phyloP scores from a whole-genome alignment of 352 stramenopile species.

The Globisporangium cystogenes region DNA sequence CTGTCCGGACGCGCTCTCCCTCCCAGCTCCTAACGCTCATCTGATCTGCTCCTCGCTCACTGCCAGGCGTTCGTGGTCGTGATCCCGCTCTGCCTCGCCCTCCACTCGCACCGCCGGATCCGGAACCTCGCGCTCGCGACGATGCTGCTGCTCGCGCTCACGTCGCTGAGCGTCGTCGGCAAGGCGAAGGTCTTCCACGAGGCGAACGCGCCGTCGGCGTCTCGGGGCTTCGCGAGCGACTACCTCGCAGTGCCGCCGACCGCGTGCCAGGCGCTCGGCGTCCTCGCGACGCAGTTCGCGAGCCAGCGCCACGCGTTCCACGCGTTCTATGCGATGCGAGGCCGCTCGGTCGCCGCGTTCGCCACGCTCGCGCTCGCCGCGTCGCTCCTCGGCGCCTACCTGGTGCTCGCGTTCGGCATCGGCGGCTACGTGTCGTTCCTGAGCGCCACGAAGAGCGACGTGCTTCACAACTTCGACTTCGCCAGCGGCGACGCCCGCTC shows the following conservation, averaged over 20 bases:
- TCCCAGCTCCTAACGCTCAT: no score
- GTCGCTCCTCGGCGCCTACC: conserved; percentile 23
- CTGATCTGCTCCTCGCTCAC: no score
- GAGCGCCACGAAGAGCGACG: conserved; percentile 27
- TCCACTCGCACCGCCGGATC: conserved; percentile 26
- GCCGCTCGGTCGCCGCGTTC: conserved; percentile 32
- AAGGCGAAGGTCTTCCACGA: conserved; percentile 25
- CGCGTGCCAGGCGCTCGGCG: conserved; percentile 38
- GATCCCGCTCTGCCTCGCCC: conserved; percentile 32
- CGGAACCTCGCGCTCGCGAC: conserved; percentile 17
- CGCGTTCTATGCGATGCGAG: conserved; percentile 33
- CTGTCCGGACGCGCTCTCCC: no score
- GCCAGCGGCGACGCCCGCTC: conserved; percentile 13
- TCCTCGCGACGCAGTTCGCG: conserved; percentile 30
- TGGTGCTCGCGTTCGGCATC: conserved; percentile 36
- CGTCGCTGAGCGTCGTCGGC: conserved; percentile 22
- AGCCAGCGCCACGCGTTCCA: conserved; percentile 57
- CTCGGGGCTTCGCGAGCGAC: conserved; percentile 28
- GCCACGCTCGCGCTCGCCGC: conserved; percentile 23
- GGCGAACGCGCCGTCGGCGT: conserved; percentile 14
- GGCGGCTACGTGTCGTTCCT: conserved; percentile 51
- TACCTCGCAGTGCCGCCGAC: conserved; percentile 48
- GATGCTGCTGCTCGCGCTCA: conserved; percentile 19
- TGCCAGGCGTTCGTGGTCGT: conserved; percentile 26
- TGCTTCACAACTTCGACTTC: conserved; percentile 47